These are phyloP conservation scores for Ramicandelaber brevisporus DNA, from an alignment of 192 early-diverging fungal genomes.

Conservation along the genomic window DNA sequence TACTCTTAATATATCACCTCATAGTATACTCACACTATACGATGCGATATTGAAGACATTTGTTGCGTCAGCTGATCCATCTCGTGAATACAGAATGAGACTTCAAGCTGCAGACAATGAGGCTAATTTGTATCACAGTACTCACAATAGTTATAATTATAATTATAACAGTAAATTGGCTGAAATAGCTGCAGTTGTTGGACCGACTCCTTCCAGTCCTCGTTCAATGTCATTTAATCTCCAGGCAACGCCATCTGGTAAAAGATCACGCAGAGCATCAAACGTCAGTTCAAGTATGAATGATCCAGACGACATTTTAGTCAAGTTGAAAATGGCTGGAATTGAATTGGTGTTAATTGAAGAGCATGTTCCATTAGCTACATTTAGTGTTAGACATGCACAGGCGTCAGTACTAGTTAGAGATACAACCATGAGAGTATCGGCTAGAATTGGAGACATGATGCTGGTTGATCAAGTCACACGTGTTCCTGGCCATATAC, in stretches of 20 bases:
- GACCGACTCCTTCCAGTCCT: too few species aligned
- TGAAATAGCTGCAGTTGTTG: too few species aligned
- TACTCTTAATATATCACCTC: conserved; percentile 59
- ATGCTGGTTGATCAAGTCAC: conserved; percentile 33
- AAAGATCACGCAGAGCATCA: too few species aligned
- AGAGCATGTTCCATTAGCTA: conserved; percentile 49
- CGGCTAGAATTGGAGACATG: conserved; percentile 45
- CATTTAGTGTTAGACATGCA: conserved; percentile 39
- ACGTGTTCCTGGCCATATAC: conserved; percentile 7
- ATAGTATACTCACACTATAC: conserved; percentile 60
- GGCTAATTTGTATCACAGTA: too few species aligned
- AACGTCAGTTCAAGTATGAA: too few species aligned
- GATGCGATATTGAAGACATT: conserved; percentile 64
- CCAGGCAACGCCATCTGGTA: too few species aligned
- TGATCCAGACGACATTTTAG: conserved; percentile 34
- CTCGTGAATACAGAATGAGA: too few species aligned
- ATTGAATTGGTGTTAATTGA: conserved; percentile 63
- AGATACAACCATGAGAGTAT: conserved; percentile 25
- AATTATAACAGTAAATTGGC: too few species aligned
- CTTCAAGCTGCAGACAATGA: too few species aligned
- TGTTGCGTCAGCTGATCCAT: too few species aligned
- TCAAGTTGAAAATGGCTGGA: conserved; percentile 47
- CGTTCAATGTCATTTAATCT: too few species aligned
- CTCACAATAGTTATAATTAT: too few species aligned
- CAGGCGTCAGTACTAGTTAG: conserved; percentile 38